phyloP scores from a whole-genome alignment of 1,139 yeast species.

The Scheffersomyces illinoinensis region DNA sequence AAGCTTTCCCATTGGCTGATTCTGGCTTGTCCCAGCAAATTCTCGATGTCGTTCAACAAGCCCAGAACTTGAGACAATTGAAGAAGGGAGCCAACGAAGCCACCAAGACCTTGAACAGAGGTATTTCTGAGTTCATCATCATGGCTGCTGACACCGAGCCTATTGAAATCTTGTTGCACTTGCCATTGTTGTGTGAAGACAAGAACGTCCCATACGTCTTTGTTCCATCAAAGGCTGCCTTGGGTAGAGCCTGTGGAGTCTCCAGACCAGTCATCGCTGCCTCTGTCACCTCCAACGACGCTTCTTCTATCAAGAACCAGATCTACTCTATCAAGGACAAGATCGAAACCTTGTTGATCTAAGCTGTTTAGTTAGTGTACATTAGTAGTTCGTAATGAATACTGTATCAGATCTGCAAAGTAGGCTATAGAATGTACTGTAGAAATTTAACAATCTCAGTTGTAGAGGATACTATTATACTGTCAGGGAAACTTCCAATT shows the following conservation, averaged over 20 bases:
- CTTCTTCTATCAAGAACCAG: constrained; percentile 96
- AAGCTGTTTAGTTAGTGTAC: constrained; percentile 21
- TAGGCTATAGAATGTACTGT: neutral
- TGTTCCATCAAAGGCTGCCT: constrained; percentile 97
- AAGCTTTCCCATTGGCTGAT: constrained; percentile 99
- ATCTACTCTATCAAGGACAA: constrained; percentile 97
- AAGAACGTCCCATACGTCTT: constrained; percentile 99
- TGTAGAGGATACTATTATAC: neutral
- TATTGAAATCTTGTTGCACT: constrained; percentile 94
- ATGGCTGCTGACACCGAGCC: constrained; percentile 99
- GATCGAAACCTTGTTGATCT: constrained; percentile 96
- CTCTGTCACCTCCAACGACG: constrained; percentile 97
- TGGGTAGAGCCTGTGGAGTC: constrained; percentile 99
- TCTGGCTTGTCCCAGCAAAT: constrained; percentile 94
- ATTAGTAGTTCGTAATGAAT: neutral
- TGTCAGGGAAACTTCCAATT: too few species aligned
- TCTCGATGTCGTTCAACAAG: constrained; percentile 96
- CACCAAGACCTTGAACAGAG: constrained; percentile 99
- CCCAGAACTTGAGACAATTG: constrained; percentile 96
- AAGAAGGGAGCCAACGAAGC: constrained; percentile 99
- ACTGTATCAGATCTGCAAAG: neutral
- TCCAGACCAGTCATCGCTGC: constrained; percentile 99
- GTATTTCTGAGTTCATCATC: constrained; percentile 98
- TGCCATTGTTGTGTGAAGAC: constrained; percentile 98
- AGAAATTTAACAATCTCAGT: neutral